These are phyloP conservation scores for Yamadazyma phyllophila DNA, from an alignment of 805 yeast species.

Conservation along the genomic window DNA sequence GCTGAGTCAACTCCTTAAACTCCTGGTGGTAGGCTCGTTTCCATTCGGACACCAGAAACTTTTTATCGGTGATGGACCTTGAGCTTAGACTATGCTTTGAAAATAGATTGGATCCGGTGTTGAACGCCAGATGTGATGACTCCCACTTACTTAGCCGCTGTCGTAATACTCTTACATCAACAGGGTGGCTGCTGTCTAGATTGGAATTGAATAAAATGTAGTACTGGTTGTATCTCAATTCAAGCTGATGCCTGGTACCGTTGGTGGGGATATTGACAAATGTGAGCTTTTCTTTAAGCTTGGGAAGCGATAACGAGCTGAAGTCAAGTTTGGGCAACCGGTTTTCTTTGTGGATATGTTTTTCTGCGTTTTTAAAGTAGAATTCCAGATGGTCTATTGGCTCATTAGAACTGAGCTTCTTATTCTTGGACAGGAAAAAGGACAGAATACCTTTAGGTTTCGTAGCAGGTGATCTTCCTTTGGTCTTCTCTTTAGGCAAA, in stretches of 20 bases:
- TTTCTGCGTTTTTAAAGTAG: slow-evolving; percentile 29
- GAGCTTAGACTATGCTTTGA: slow-evolving; percentile 19
- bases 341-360: slow-evolving; percentile 28
- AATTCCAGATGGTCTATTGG: slow-evolving; percentile 21
- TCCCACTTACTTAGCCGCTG: slow-evolving; percentile 71
- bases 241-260: slow-evolving; percentile 66
- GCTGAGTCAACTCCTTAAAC: slow-evolving; percentile 34
- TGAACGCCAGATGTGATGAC: slow-evolving; percentile 35
- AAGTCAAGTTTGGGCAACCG: slow-evolving; percentile 66
- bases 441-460: slow-evolving; percentile 23
- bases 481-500: slow-evolving; percentile 6
- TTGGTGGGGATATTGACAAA: slow-evolving; percentile 53
- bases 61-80: slow-evolving; percentile 42
- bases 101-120: slow-evolving; percentile 23
- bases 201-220: slow-evolving; percentile 79
- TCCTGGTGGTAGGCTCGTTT: slow-evolving; percentile 35
- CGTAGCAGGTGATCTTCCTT: background rate
- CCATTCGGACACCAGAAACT: slow-evolving; percentile 48
- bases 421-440: slow-evolving; percentile 22
- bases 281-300: slow-evolving; percentile 58
- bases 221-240: slow-evolving; percentile 72
- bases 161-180: slow-evolving; percentile 51
- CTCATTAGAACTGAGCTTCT: background rate
- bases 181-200: slow-evolving; percentile 68
- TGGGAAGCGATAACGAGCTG: slow-evolving; percentile 53